phyloP scores from a whole-genome alignment of 768 basidiomycete species.

The Calocybe cyanea region DNA sequence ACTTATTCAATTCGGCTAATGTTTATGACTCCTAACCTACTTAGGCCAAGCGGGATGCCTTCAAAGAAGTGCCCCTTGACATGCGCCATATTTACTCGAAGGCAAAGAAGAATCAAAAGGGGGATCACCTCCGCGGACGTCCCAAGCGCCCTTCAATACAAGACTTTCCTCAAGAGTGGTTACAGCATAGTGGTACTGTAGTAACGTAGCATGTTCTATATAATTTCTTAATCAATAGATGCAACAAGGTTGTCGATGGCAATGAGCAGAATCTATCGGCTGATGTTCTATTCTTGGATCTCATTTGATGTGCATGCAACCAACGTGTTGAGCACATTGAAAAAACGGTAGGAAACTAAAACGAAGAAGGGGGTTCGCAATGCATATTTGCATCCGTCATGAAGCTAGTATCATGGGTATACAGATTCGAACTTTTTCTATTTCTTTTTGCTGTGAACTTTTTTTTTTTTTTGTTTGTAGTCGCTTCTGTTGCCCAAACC shows the following conservation, averaged over 20 bases:
- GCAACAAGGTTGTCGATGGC: too few relatives aligned
- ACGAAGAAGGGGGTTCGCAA: background rate
- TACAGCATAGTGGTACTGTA: too few relatives aligned
- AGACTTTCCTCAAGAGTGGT: conserved; percentile 87
- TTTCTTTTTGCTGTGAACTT: conserved; percentile 1
- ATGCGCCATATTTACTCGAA: conserved; percentile 74
- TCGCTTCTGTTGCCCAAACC: conserved; percentile 49
- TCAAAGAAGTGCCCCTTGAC: conserved; percentile 76
- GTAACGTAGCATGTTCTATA: too few relatives aligned
- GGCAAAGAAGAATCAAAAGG: conserved; percentile 66
- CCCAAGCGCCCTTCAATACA: conserved; percentile 57
- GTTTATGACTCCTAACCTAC: background rate
- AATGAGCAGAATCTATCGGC: too few relatives aligned
- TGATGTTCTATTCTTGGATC: too few relatives aligned
- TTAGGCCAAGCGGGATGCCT: conserved; percentile 41
- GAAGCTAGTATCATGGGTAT: conserved; percentile 27
- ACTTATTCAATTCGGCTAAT: background rate
- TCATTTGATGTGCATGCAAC: too few relatives aligned
- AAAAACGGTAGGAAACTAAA: background rate
- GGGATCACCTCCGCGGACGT: conserved; percentile 60
- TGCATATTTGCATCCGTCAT: conserved; percentile 14
- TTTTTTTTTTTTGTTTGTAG: conserved; percentile 22
- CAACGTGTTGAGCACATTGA: conserved; percentile 7
- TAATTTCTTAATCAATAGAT: too few relatives aligned
- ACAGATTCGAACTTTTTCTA: conserved; percentile 6